Evolutionary conservation across 129 eudicot species (phyloP).

Genomic region (Tanacetum coccineum): DNA sequence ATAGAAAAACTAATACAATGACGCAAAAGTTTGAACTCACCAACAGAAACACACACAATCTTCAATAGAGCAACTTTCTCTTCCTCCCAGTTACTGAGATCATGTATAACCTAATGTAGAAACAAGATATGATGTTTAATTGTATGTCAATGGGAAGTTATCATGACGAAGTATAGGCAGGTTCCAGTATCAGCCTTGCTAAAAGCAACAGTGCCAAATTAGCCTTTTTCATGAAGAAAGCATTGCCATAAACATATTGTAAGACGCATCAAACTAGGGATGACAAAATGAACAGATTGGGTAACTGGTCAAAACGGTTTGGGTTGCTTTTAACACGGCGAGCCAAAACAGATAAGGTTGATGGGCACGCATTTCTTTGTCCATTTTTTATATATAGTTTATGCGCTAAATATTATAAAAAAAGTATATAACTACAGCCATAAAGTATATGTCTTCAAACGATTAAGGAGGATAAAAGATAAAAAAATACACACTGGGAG

Average conservation of each 20-base stretch:
- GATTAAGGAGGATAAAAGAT: too few species aligned
- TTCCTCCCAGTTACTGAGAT: slow-evolving; percentile 45
- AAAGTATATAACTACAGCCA: too few species aligned
- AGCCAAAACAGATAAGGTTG: too few species aligned
- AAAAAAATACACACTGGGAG: too few species aligned
- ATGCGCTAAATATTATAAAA: too few species aligned
- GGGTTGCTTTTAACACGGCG: too few species aligned
- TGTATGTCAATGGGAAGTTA: neutral
- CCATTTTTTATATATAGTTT: too few species aligned
- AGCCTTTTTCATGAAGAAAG: too few species aligned
- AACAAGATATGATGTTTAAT: slow-evolving; percentile 12
- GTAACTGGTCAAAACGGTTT: neutral
- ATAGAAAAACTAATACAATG: neutral
- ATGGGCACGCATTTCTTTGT: too few species aligned
- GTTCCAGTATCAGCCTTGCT: neutral
- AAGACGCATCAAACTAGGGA: neutral
- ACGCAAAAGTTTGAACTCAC: slow-evolving; percentile 33
- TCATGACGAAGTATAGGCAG: neutral
- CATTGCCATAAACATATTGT: slow-evolving; percentile 1
- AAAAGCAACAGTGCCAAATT: neutral
- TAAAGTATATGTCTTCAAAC: too few species aligned
- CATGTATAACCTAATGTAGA: slow-evolving; percentile 41
- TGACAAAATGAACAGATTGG: neutral
- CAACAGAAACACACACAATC: slow-evolving; percentile 34
- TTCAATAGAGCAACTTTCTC: slow-evolving; percentile 39